Percentiles rank a stretch among this genome's conserved stretches.
phyloP scores from a whole-genome alignment of 345 rosid genomes.

The Aethionema arabicum region DNA sequence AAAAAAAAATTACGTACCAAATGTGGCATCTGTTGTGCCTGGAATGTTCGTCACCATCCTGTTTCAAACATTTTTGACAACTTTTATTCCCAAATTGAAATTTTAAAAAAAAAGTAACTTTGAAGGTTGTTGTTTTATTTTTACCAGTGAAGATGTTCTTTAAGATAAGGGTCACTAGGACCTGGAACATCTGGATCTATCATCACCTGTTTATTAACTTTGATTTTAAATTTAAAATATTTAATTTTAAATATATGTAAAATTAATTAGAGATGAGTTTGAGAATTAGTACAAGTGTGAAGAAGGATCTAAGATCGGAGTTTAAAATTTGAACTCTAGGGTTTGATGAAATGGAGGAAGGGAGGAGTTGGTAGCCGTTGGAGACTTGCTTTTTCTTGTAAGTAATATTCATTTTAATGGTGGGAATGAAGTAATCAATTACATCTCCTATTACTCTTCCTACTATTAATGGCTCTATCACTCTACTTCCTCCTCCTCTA shows the following conservation, averaged over 20 bases:
- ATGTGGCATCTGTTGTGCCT: conserved; percentile 66
- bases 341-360: conserved; percentile 43
- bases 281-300: conserved; percentile 52
- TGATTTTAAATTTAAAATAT: conserved; percentile 7
- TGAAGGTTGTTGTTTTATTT: conserved; percentile 19
- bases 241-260: not conserved
- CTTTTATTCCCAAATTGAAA: too few species aligned
- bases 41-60: conserved; percentile 69
- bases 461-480: conserved; percentile 47
- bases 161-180: conserved; percentile 64
- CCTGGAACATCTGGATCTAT: conserved; percentile 74
- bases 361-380: conserved; percentile 51
- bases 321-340: conserved; percentile 58
- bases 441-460: conserved; percentile 63
- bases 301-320: conserved; percentile 60
- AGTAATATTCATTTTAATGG: conserved; percentile 45
- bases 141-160: conserved; percentile 68
- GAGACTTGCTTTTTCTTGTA: conserved; percentile 48
- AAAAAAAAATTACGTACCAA: conserved; percentile 43
- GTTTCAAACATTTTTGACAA: conserved; percentile 12
- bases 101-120: not conserved
- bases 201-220: conserved; percentile 48
- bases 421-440: conserved; percentile 48
- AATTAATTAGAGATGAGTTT: not conserved
- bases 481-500: conserved; percentile 28